A percentile compares a stretch with the other conserved stretches of the same genome.
phyloP scores from a whole-genome alignment of 495 filamentous ascomycete genomes.

The Lepidopterella palustris region DNA sequence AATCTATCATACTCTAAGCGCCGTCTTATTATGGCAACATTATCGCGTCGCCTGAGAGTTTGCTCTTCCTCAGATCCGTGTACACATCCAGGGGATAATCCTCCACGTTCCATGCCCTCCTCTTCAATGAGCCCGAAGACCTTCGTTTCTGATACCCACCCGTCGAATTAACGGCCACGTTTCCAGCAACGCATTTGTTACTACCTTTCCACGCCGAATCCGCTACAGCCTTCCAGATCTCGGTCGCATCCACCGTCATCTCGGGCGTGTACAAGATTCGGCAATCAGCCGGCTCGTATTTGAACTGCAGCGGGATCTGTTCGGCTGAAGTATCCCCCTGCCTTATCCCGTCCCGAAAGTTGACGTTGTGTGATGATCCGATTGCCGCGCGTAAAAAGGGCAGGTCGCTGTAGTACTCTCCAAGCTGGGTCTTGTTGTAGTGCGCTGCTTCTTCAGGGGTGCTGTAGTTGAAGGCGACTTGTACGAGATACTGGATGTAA shows the following conservation, averaged over 20 bases:
- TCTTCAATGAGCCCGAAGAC: neutral
- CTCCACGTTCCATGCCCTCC: neutral
- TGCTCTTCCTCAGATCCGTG: neutral
- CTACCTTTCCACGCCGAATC: slow-evolving; percentile 12
- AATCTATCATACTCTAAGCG: no score
- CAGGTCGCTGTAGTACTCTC: neutral
- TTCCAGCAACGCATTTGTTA: slow-evolving; percentile 1
- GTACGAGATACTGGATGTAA: neutral
- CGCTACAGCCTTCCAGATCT: slow-evolving; percentile 22
- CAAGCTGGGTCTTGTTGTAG: slow-evolving; percentile 9
- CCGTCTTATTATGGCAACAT: slow-evolving; percentile 3
- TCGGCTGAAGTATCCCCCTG: slow-evolving; percentile 12
- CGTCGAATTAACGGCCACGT: neutral
- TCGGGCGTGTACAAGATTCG: slow-evolving; percentile 26
- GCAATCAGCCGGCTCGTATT: slow-evolving; percentile 29
- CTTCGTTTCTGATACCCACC: neutral
- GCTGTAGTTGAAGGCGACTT: neutral
- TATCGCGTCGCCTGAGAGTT: neutral
- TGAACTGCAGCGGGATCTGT: slow-evolving; percentile 28
- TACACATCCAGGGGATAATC: slow-evolving; percentile 4
- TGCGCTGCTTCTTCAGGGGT: neutral
- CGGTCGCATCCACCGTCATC: slow-evolving; percentile 17
- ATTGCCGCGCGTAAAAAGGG: slow-evolving; percentile 2
- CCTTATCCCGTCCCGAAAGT: slow-evolving; percentile 26
- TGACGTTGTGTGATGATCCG: slow-evolving; percentile 7